Percentiles rank a stretch among this genome's conserved stretches.
phyloP scores from a whole-genome alignment of 2,329 filamentous ascomycete species.

The Colletotrichum sp. region DNA sequence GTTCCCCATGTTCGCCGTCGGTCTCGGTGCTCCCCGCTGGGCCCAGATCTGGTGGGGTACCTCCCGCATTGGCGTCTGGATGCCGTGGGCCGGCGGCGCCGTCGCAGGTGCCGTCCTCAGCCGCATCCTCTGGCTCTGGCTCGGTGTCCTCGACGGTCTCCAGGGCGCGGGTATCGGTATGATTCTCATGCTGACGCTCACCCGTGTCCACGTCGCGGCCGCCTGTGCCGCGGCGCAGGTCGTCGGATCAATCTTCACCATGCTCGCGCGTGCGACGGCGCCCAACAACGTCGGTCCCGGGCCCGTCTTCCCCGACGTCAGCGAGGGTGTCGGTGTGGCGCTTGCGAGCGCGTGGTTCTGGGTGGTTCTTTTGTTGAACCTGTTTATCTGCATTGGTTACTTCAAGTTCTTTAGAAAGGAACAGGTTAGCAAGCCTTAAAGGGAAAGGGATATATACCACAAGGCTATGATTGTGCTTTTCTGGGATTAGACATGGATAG shows the following conservation, averaged over 20 bases:
- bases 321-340: conserved; percentile 46
- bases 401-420: conserved; percentile 63
- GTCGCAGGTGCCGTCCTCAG: conserved; percentile 61
- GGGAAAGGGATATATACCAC: neutral
- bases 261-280: conserved; percentile 63
- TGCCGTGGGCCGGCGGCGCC: conserved; percentile 66
- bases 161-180: conserved; percentile 73
- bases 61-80: conserved; percentile 62
- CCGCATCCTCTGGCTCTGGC: conserved; percentile 62
- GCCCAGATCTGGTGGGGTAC: conserved; percentile 71
- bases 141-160: conserved; percentile 67
- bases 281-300: conserved; percentile 67
- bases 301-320: conserved; percentile 66
- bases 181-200: conserved; percentile 70
- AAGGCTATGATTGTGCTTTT: conserved; percentile 9
- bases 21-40: conserved; percentile 69
- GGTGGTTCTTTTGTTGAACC: conserved; percentile 62
- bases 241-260: conserved; percentile 65
- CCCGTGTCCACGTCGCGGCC: conserved; percentile 68
- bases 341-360: conserved; percentile 63
- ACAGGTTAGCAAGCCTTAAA: conserved; percentile 58
- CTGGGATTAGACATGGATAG: neutral
- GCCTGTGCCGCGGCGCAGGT: conserved; percentile 66
- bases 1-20: conserved; percentile 70
- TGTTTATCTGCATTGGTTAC: conserved; percentile 62